Evolutionary conservation across 169 alveolate genomes (phyloP), one percentile per base, ranked within the genome.

Genomic region (Condylostoma magnum): DNA sequence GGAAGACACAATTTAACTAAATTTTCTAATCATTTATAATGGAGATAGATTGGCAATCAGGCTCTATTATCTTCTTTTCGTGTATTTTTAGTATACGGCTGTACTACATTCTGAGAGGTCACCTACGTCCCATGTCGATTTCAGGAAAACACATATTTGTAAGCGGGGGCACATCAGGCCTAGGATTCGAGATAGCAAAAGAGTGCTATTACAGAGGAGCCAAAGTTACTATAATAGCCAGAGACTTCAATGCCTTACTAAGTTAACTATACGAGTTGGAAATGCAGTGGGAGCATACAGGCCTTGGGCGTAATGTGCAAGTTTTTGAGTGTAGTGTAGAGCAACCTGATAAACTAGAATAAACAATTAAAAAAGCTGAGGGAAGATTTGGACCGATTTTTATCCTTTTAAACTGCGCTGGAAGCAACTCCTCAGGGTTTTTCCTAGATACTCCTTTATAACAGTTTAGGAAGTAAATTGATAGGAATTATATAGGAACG

Each of bases 121-220:
- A 25, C 10, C 30, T 53, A 3, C 25, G 65, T 33, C 65, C 65
- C 30, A 33, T 50, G 20, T 50, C n/a, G n/a, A n/a, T n/a, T n/a
- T n/a, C n/a, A n/a, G n/a, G n/a, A n/a, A 57, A 57, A 30, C 69
- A 57, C 52, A 31, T 57, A 27, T 18, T 57, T 15, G 38, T 57
- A 27, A 57, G 53, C 4, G 69, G 69, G 6, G 69, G 43, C 20
- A 57, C 53, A 34, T 57, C 69, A 18, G 69, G 69, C 33, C 69
- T 57, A 1, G 69, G 69, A 15, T 18, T 22, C 18, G 69, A 57
- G n/a, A 18, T 57, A 18, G 69, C 69, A 0, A 0, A 36, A 33
- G 69, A 28, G 28, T 57, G 69, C 52, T 57, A 28, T n/a, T 2
- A 28, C 31, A 57, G 28, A 33, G 69, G 69, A 20, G 69, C 69